Percentiles rank a stretch among this genome's conserved stretches.
Evolutionary conservation across 495 filamentous ascomycete genomes (phyloP).

Genomic region (Bombardia bombarda): DNA sequence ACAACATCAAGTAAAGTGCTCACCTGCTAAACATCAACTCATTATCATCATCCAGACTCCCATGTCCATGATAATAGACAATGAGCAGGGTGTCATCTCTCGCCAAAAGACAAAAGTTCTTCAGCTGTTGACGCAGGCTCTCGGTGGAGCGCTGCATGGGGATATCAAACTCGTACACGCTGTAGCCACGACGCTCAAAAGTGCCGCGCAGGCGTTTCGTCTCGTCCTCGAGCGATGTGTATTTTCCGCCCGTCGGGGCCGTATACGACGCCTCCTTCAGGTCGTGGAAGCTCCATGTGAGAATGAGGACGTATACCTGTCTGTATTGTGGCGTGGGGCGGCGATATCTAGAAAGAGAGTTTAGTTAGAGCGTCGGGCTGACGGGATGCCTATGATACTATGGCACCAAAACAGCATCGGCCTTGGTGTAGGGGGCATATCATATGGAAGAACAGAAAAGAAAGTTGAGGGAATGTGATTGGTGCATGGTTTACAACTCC

Average conservation of each 20-base stretch:
- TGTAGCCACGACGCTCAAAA: conserved; percentile 19
- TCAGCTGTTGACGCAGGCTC: conserved; percentile 5
- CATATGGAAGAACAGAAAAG: too few species aligned
- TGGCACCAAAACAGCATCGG: too few species aligned
- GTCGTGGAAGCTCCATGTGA: conserved; percentile 28
- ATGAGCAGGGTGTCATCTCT: conserved; percentile 23
- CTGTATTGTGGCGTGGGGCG: conserved; percentile 15
- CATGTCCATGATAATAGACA: conserved; percentile 27
- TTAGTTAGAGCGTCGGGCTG: too few species aligned
- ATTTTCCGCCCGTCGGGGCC: conserved; percentile 14
- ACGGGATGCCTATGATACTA: too few species aligned
- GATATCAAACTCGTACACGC: conserved; percentile 19
- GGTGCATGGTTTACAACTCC: too few species aligned
- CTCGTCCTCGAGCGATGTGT: conserved; percentile 25
- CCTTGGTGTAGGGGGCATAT: too few species aligned
- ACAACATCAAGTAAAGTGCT: neutral
- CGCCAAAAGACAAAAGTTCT: conserved; percentile 17
- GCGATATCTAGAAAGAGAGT: too few species aligned
- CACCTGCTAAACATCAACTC: conserved; percentile 29
- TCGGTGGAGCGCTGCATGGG: conserved; percentile 19
- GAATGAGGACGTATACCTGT: conserved; percentile 21
- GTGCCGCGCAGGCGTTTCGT: conserved; percentile 19
- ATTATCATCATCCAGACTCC: conserved; percentile 22
- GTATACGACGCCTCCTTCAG: conserved; percentile 19
- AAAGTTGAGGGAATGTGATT: too few species aligned